Percentiles rank a stretch among this genome's conserved stretches.
Conservation (phyloP, 331 rosid genomes). For the Acacia pycnantha region DNA sequence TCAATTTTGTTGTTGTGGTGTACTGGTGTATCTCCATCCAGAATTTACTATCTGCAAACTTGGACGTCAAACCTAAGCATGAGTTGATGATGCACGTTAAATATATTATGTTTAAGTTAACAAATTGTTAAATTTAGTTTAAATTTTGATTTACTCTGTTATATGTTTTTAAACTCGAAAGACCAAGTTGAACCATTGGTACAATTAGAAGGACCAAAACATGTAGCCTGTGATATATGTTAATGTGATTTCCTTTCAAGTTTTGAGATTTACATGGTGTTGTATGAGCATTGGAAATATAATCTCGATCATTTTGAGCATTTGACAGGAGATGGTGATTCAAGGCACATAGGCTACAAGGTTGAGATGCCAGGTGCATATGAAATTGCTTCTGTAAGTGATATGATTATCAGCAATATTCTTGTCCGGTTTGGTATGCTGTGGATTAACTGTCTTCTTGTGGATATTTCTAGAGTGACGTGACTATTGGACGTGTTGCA, state of each 20-base stretch:
- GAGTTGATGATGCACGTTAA: background rate
- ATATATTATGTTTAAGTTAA: background rate
- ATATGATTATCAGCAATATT: background rate
- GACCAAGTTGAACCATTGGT: background rate
- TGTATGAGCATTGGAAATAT: slow-evolving; percentile 13
- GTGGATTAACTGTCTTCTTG: slow-evolving; percentile 10
- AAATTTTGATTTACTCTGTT: background rate
- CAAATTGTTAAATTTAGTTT: background rate
- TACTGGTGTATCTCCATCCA: background rate
- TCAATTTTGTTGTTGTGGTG: background rate
- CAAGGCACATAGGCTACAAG: slow-evolving; percentile 78
- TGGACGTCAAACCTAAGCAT: background rate
- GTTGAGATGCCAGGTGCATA: slow-evolving; percentile 76
- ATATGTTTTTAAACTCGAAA: background rate
- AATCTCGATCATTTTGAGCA: background rate
- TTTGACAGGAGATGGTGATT: slow-evolving; percentile 80
- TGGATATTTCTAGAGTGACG: slow-evolving; percentile 50
- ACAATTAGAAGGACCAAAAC: background rate
- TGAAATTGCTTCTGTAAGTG: slow-evolving; percentile 85
- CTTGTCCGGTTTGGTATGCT: slow-evolving; percentile 8
- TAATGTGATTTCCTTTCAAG: background rate
- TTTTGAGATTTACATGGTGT: background rate
- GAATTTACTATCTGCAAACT: background rate
- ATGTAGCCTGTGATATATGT: background rate
- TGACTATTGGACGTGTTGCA: slow-evolving; percentile 85